Evolutionary conservation across 1,139 yeast genomes (phyloP), one percentile per base, ranked within the genome.

Genomic region (Pichia terricola): DNA sequence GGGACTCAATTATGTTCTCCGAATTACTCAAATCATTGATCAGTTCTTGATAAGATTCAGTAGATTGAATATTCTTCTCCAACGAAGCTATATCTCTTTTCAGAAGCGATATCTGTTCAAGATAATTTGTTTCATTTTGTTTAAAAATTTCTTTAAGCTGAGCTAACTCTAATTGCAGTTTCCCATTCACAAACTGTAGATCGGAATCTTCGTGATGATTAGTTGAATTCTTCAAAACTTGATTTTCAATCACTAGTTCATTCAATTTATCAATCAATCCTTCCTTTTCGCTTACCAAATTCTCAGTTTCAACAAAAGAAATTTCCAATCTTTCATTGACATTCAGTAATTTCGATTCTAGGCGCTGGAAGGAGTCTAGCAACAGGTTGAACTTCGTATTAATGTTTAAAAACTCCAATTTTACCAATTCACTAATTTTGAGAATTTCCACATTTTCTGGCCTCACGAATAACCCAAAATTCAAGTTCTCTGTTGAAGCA

Each of bases 381-480:
- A 34, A 22, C n/a, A 34, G n/a, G 35, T 11, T 7, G 11, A n/a
- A 34, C 25, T 35, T 35, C 7, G 28, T 35, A 8, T 35, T 10
- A 6, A 8, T 8, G 3, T n/a, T 22, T 11, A 35, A 25, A 7
- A 22, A 11, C 11, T 35, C 28, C 25, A 35, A 8, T 22, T 35
- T 10, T 6, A 35, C 67, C 67, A 3, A 77, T 30, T 41, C 35
- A 25, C 37, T 11, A 5, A 40, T 39, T 4, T 27, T 28, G 5
- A 40, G 4, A 4, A 39, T 8, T 4, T 22, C 25, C 8, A 54
- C 44, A 45, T 60, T 53, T 7, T 51, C 43, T 0, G 75, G 72
- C 37, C 77, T 67, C 3, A 77, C 80, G 60, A 81, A 81, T 3
- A 80, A 60, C 0, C 96, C 96, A 58, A 73, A 72, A 16, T 41